These are phyloP conservation scores for Picochlorum sp. DNA, from an alignment of 139 green algal species.

Conservation along the genomic window DNA sequence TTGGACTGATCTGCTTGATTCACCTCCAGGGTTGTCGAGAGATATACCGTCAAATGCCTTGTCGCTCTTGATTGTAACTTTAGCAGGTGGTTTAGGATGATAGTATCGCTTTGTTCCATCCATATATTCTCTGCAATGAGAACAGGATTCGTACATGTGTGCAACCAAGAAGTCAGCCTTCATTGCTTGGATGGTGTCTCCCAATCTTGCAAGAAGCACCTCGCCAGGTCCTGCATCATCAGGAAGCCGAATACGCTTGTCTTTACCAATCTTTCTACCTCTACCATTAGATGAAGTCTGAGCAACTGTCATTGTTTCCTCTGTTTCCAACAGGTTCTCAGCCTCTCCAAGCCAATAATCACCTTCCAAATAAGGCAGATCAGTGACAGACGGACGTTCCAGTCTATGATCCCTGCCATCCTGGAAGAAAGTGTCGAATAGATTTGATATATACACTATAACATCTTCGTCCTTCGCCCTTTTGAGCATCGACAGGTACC, in stretches of 20 bases:
- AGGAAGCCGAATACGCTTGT: conserved; percentile 52
- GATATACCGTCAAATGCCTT: conserved; percentile 76
- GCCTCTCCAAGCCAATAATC: conserved; percentile 96
- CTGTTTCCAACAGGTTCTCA: conserved; percentile 53
- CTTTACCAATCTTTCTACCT: conserved; percentile 56
- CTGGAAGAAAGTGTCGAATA: conserved; percentile 92
- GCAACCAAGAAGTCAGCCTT: conserved; percentile 98
- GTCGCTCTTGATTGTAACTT: conserved; percentile 27
- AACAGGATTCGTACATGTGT: conserved; percentile 85
- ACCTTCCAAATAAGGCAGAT: conserved; percentile 94
- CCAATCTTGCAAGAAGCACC: conserved; percentile 65
- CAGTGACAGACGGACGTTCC: conserved; percentile 33
- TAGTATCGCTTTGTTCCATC: conserved; percentile 6
- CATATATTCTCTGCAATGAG: conserved; percentile 70
- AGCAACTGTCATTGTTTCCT: too few relatives aligned
- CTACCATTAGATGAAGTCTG: too few relatives aligned
- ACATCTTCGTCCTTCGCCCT: conserved; percentile 40
- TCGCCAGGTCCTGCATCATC: conserved; percentile 47
- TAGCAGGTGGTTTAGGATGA: conserved; percentile 25
- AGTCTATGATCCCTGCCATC: conserved; percentile 66
- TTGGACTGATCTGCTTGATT: conserved; percentile 9
- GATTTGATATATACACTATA: conserved; percentile 73
- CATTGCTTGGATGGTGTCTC: conserved; percentile 79
- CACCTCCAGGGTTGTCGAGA: conserved; percentile 46
- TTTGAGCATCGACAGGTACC: conserved; percentile 87